Percentiles rank a stretch among this genome's conserved stretches.
phyloP scores from a whole-genome alignment of 140 eudicot genomes.

The Senecio squalidus region DNA sequence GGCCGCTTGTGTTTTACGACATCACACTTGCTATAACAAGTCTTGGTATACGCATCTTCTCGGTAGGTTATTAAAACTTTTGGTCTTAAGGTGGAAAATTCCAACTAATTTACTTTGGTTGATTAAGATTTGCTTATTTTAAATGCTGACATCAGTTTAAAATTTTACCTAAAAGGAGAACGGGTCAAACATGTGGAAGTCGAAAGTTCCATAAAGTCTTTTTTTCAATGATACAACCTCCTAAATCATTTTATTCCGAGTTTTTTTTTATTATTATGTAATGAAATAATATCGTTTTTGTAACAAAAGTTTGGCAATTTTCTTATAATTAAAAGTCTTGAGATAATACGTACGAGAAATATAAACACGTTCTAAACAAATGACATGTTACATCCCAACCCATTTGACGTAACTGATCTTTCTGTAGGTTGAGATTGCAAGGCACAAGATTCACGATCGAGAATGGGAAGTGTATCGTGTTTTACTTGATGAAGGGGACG shows the following conservation, averaged over 20 bases:
- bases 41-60: conserved; percentile 50
- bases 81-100: too few relatives aligned
- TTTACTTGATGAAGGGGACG: conserved; percentile 59
- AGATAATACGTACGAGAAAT: too few relatives aligned
- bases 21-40: conserved; percentile 73
- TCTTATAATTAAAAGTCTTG: too few relatives aligned
- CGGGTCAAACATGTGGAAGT: neutral
- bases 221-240: neutral
- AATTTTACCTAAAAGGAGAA: neutral
- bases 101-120: too few relatives aligned
- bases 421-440: conserved; percentile 63
- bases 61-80: conserved; percentile 60
- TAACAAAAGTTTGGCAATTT: too few relatives aligned
- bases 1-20: conserved; percentile 76
- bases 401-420: too few relatives aligned
- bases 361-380: too few relatives aligned
- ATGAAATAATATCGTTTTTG: too few relatives aligned
- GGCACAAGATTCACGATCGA: conserved; percentile 53
- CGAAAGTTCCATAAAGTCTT: neutral
- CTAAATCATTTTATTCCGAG: neutral
- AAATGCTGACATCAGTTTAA: too few relatives aligned
- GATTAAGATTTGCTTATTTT: too few relatives aligned
- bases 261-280: too few relatives aligned
- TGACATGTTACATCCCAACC: neutral
- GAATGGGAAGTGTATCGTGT: conserved; percentile 87